Conservation (phyloP, 2,329 filamentous ascomycete genomes). For the Neonectria faginata region DNA sequence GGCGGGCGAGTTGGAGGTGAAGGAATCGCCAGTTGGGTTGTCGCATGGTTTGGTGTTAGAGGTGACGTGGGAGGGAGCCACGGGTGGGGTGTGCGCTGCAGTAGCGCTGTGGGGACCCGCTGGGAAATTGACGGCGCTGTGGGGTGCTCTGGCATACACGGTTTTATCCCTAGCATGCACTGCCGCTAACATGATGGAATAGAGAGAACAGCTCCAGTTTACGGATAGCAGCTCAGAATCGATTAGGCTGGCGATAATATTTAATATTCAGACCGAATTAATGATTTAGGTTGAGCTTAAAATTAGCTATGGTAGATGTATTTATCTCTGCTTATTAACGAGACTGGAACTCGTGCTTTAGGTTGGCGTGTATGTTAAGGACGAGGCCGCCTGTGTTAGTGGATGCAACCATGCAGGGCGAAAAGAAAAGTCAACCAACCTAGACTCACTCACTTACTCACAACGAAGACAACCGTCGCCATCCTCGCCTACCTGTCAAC, state of each 20-base stretch:
- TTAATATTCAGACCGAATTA: too few species aligned
- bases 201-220: too few species aligned
- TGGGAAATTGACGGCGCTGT: slow-evolving; percentile 11
- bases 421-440: slow-evolving; percentile 11
- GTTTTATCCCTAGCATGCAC: not conserved
- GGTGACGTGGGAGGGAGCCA: slow-evolving; percentile 37
- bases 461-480: not conserved
- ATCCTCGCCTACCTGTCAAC: not conserved
- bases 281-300: not conserved
- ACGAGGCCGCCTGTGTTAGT: not conserved
- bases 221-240: too few species aligned
- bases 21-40: slow-evolving; percentile 28
- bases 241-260: too few species aligned
- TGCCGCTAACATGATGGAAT: not conserved
- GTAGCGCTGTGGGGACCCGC: slow-evolving; percentile 23
- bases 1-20: slow-evolving; percentile 37
- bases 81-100: slow-evolving; percentile 28
- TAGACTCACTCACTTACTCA: not conserved
- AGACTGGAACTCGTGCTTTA: not conserved
- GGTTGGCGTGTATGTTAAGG: too few species aligned
- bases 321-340: not conserved
- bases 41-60: slow-evolving; percentile 2
- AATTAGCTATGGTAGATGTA: not conserved
- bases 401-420: not conserved
- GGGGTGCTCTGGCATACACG: slow-evolving; percentile 5